Conservation (phyloP, 805 yeast genomes). For the Candida tallmaniae region DNA sequence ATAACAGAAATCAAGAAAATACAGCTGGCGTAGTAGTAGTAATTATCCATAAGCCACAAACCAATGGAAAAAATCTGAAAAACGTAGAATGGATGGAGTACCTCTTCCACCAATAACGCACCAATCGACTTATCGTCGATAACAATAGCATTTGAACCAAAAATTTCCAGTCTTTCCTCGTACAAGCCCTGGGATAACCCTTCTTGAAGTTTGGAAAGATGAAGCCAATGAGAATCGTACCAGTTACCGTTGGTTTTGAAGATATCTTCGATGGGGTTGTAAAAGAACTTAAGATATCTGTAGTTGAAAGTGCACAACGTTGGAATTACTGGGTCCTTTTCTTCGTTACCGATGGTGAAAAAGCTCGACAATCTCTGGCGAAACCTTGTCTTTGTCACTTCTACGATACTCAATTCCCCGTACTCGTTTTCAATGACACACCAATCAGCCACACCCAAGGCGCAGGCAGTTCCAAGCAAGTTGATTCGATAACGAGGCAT, state of each 20-base stretch:
- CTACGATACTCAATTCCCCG: conserved; percentile 70
- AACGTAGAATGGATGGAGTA: conserved; percentile 90
- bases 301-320: conserved; percentile 68
- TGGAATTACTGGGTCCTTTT: conserved; percentile 62
- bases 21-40: conserved; percentile 90
- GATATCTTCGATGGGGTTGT: conserved; percentile 83
- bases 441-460: conserved; percentile 86
- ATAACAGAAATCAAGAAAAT: conserved; percentile 81
- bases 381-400: conserved; percentile 56
- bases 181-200: conserved; percentile 71
- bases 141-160: conserved; percentile 73
- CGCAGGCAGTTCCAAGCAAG: conserved; percentile 58
- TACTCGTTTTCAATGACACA: conserved; percentile 90
- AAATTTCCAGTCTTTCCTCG: conserved; percentile 66
- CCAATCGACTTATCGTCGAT: conserved; percentile 66
- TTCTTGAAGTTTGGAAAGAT: conserved; percentile 46
- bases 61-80: conserved; percentile 91
- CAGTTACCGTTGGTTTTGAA: conserved; percentile 82
- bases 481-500: conserved; percentile 69
- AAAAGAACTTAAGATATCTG: conserved; percentile 77
- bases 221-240: conserved; percentile 78
- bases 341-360: conserved; percentile 33
- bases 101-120: conserved; percentile 76
- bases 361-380: conserved; percentile 70
- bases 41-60: conserved; percentile 88